Base-by-base conservation (phyloP, 805 yeast genomes). In the Ogataea corticis region DNA sequence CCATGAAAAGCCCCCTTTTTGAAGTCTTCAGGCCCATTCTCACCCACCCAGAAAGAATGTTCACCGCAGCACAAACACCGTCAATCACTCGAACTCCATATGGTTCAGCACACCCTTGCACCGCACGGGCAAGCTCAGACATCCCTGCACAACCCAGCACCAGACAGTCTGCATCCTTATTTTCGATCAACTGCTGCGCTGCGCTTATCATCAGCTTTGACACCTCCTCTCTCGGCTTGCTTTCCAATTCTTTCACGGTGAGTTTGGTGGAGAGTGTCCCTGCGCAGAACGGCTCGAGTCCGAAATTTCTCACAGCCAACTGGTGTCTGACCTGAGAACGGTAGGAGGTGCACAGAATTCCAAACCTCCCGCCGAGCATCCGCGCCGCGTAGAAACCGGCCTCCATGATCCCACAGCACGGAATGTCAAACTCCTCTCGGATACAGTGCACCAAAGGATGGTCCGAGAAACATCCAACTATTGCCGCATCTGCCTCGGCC, bases 101-200 rank as follows among this genome's bases (percentile, higher is more conserved):
- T 23, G 89, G 81, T 67, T 89, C 96, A 96, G 92, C 91, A 33
- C 84, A 89, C 6, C 90, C 96, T 68, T 91, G 96, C 49, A 91
- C 82, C 2, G 94, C 91, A 42, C 82, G 96, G 41, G 97, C 97
- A 57, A 91, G 86, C 60, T 91, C 98, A 42, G 91, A 83, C 57
- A 91, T 69, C 52, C 98, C 79, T 21, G 89, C 98, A 62, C 92
- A 54, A 16, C 58, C 58, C 5, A 54, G 46, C 18, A 54, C 97
- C 50, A 91, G 87, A 40, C 97, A 97, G 4, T 96, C 66, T 51
- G 49, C 54, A 30, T 54, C 52, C 10, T 44, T 38, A 6, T 61
- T 57, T 15, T 55, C 57, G 3, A 65, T 68, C 17, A 66, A 44
- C 19, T 30, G 45, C 6, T 41, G 21, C 0, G 68, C 68, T 19